phyloP scores from a whole-genome alignment of 176 grass and related monocot species.

The Puccinellia tenuiflora region DNA sequence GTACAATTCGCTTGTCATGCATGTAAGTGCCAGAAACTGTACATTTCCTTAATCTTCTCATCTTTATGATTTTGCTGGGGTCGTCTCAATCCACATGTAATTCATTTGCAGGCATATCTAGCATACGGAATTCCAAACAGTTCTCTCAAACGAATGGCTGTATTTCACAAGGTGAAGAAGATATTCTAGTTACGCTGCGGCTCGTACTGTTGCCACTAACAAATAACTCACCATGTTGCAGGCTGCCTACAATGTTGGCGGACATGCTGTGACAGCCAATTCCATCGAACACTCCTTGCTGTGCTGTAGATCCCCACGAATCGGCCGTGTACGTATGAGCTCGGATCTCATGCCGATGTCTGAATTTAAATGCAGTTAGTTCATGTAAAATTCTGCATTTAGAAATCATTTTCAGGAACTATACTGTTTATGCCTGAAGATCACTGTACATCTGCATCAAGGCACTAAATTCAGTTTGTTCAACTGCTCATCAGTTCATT shows the following conservation, averaged over 20 bases:
- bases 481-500: not conserved
- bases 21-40: conserved; percentile 52
- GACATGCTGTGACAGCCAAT: conserved; percentile 75
- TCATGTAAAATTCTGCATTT: not conserved
- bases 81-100: conserved; percentile 4
- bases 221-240: conserved; percentile 24
- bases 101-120: conserved; percentile 73
- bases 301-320: conserved; percentile 54
- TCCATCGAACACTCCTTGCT: conserved; percentile 75
- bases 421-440: not conserved
- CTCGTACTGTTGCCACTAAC: not conserved
- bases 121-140: conserved; percentile 72
- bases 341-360: conserved; percentile 21
- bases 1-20: conserved; percentile 97
- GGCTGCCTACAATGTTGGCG: conserved; percentile 94
- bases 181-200: not conserved
- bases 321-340: conserved; percentile 72
- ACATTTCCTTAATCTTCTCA: not conserved
- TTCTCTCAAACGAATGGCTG: conserved; percentile 70
- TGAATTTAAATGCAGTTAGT: not conserved
- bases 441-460: not conserved
- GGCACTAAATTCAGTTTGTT: not conserved
- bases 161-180: conserved; percentile 81
- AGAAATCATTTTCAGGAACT: not conserved
- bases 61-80: not conserved